These are phyloP conservation scores for Sporopachydermia cereana DNA, from an alignment of 1,139 yeast species.

Conservation along the genomic window DNA sequence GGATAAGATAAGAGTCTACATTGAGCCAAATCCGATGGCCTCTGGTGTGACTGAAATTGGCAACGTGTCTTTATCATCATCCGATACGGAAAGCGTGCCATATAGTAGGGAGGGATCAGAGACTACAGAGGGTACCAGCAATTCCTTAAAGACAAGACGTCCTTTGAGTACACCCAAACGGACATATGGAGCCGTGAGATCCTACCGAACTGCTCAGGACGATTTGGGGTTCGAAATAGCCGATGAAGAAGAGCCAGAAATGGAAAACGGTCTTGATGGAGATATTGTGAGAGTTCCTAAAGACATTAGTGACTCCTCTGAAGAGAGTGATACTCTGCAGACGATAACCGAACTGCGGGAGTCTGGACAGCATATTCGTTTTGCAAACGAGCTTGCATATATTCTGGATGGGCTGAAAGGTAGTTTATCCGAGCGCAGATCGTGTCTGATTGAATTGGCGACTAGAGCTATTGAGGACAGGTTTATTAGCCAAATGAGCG, in stretches of 20 bases:
- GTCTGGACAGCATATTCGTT: conserved; percentile 25
- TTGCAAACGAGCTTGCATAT: conserved; percentile 25
- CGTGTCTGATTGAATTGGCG: conserved; percentile 20
- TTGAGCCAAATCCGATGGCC: too few relatives aligned
- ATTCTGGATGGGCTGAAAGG: conserved; percentile 25
- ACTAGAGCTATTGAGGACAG: conserved; percentile 17
- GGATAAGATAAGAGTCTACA: too few relatives aligned
- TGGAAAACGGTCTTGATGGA: not conserved
- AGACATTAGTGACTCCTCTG: conserved; percentile 7
- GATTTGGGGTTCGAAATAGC: not conserved
- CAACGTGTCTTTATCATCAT: too few relatives aligned
- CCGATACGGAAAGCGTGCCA: too few relatives aligned
- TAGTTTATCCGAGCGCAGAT: conserved; percentile 10
- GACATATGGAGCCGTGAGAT: not conserved
- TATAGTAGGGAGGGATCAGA: too few relatives aligned
- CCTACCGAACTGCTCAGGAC: not conserved
- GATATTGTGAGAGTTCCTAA: too few relatives aligned
- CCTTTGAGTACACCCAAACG: too few relatives aligned
- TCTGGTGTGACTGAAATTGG: too few relatives aligned
- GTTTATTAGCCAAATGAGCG: conserved; percentile 15
- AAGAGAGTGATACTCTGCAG: conserved; percentile 7
- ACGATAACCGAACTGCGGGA: conserved; percentile 23
- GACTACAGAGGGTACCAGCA: too few relatives aligned
- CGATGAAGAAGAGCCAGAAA: conserved; percentile 1
- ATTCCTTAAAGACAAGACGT: too few relatives aligned